phyloP scores from a whole-genome alignment of 331 rosid genomes.

The Acacia concinna region DNA sequence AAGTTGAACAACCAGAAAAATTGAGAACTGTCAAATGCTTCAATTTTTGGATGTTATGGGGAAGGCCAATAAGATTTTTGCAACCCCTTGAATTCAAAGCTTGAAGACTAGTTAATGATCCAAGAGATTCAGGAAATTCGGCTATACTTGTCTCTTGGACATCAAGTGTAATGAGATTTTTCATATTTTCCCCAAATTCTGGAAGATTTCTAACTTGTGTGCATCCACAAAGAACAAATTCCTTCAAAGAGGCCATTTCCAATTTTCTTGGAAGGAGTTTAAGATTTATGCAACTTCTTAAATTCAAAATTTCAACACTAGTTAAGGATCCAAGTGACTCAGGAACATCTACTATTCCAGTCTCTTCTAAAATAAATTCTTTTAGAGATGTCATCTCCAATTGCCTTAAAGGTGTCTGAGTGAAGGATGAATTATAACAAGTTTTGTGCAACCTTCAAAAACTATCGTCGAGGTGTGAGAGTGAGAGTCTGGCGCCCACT shows the following conservation, averaged over 20 bases:
- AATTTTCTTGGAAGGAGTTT: not conserved
- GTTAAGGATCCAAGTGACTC: too few species aligned
- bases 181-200: not conserved
- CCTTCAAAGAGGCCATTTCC: not conserved
- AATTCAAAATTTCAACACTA: not conserved
- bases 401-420: too few species aligned
- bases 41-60: not conserved
- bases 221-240: not conserved
- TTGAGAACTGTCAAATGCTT: not conserved
- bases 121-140: not conserved
- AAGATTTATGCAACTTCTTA: conserved; percentile 19
- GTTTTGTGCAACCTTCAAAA: too few species aligned
- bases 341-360: too few species aligned
- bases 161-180: not conserved
- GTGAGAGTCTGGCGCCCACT: too few species aligned
- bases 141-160: not conserved
- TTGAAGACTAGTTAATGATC: not conserved
- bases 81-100: not conserved
- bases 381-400: not conserved
- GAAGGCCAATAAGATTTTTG: not conserved
- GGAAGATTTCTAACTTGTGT: not conserved
- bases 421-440: too few species aligned
- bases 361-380: not conserved
- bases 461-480: too few species aligned
- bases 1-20: not conserved